Evolutionary conservation across 495 filamentous ascomycete species (phyloP), one percentile per base, ranked within the genome.

Genomic region (Collariella sp.): DNA sequence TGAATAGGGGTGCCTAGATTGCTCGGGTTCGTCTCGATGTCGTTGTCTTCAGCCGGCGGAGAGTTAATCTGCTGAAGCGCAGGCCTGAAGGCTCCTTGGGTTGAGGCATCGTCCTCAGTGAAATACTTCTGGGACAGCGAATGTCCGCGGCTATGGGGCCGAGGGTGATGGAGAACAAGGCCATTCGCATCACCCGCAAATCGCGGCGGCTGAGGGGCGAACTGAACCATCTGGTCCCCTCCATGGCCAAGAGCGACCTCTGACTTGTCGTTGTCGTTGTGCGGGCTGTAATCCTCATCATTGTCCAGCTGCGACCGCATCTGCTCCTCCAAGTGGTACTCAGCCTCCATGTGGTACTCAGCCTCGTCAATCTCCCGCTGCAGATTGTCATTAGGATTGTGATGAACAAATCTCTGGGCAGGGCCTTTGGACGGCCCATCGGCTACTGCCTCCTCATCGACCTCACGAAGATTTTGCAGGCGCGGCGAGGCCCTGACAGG

Each of bases 341-440:
- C 85, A n/a, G 82, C 81, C 63, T 89, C 83, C 51, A 90, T 64
- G 52, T 91, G 86, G 60, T 93, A 89, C 53, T 94, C 85, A n/a
- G 82, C 81, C 63, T 89, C 83, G 46, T 94, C 87, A 41, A 95
- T 81, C 57, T 94, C 89, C 62, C 84, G 83, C 67, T 96, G 88
- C 24, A 96, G 74, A 31, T 80, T 87, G 35, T 73, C 66, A 54
- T 61, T 75, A 41, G 68, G 70, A 29, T 72, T 79, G 59, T 68
- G 76, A 31, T 58, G 65, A 29, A 69, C 55, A 40, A 72, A 71
- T 18, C 61, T 54, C 0, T 74, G 71, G 55, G 79, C 76, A 2
- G 76, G 74, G 2, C 70, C 73, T 56, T 76, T 73, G 3, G 74
- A 71, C 2, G 72, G 71, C 24, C 67, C 77, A 60, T 79, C 73